Evolutionary conservation across 257 asterid species (phyloP).

Genomic region (Rhazya stricta): DNA sequence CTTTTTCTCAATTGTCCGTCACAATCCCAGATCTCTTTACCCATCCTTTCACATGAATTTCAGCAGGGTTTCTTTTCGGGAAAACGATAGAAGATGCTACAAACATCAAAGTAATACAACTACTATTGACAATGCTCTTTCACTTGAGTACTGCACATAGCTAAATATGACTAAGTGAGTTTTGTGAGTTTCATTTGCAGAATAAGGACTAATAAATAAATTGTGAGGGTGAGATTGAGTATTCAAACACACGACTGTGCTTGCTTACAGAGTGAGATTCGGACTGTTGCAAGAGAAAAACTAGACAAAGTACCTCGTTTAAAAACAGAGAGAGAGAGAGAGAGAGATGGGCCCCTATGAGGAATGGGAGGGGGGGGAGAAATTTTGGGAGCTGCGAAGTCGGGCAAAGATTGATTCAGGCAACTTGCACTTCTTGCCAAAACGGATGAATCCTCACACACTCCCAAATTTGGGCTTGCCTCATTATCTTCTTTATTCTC

Average conservation of each 20-base stretch:
- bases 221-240: background rate
- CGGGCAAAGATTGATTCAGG: constrained; percentile 1
- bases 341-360: constrained; percentile 14
- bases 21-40: constrained; percentile 12
- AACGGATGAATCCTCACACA: background rate
- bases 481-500: too few relatives aligned
- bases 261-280: constrained; percentile 31
- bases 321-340: constrained; percentile 12
- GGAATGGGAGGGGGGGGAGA: background rate
- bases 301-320: constrained; percentile 8
- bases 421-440: background rate
- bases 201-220: background rate
- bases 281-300: constrained; percentile 22
- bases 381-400: too few relatives aligned
- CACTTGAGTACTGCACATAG: background rate
- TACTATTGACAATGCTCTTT: background rate
- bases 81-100: constrained; percentile 2
- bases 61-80: constrained; percentile 2
- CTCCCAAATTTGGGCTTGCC: too few relatives aligned
- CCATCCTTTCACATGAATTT: constrained; percentile 7
- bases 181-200: background rate
- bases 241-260: background rate
- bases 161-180: background rate
- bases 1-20: background rate
- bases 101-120: background rate